phyloP scores from a whole-genome alignment of 2,329 filamentous ascomycete genomes.

The Dactylellina haptotyla region DNA sequence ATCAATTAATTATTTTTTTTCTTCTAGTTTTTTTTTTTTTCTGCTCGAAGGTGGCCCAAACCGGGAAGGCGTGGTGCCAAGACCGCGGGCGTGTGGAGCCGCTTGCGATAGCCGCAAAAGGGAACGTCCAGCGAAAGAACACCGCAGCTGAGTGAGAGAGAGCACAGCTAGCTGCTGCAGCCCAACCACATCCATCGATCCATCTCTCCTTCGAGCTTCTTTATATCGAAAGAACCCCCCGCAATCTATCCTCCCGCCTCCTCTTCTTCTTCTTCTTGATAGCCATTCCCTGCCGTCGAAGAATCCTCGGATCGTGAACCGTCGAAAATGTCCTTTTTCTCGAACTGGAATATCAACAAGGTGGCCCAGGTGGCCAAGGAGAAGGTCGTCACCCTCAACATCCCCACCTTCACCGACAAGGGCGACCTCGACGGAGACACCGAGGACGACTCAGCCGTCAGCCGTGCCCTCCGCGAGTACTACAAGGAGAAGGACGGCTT shows the following conservation, averaged over 20 bases:
- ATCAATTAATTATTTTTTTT: too few species aligned
- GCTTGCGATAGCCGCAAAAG: conserved; percentile 36
- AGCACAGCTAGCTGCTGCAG: too few species aligned
- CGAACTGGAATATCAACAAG: conserved; percentile 11
- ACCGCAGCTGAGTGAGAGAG: too few species aligned
- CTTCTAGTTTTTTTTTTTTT: too few species aligned
- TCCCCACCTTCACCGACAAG: conserved; percentile 29
- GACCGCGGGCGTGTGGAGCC: conserved; percentile 34
- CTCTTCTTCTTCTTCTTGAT: not conserved
- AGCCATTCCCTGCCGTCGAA: conserved; percentile 7
- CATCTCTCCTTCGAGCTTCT: too few species aligned
- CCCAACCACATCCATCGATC: too few species aligned
- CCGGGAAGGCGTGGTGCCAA: conserved; percentile 28
- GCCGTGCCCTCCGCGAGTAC: conserved; percentile 46
- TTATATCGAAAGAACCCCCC: conserved; percentile 16
- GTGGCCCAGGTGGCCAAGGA: conserved; percentile 20
- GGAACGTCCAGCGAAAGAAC: too few species aligned
- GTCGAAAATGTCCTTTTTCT: conserved; percentile 42
- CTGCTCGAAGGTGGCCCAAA: too few species aligned
- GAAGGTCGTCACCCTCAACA: conserved; percentile 38
- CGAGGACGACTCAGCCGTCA: conserved; percentile 50
- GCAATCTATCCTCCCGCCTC: conserved; percentile 14
- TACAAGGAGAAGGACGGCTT: conserved; percentile 54
- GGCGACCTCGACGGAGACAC: conserved; percentile 40
- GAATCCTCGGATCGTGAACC: too few species aligned